These are phyloP conservation scores for Chlamydomonas asymmetrica DNA, from an alignment of 139 green algal genomes.

Conservation along the genomic window DNA sequence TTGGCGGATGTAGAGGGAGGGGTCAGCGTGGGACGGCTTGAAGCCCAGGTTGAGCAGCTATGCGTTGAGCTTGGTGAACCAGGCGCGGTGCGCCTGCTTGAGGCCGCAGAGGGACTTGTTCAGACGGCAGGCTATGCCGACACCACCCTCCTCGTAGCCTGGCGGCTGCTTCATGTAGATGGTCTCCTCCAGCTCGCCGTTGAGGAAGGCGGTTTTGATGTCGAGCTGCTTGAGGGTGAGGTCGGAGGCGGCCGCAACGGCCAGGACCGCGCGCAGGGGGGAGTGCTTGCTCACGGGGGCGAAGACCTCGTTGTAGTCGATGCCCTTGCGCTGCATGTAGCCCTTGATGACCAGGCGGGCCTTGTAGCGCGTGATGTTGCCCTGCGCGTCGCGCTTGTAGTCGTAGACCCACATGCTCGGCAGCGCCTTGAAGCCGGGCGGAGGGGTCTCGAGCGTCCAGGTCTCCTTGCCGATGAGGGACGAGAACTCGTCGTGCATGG, in stretches of 20 bases:
- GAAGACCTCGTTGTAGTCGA: conserved; percentile 53
- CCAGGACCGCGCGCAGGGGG: conserved; percentile 1
- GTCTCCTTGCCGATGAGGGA: background rate
- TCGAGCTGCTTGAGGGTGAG: conserved; percentile 23
- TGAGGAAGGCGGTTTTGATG: conserved; percentile 55
- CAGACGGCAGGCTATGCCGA: conserved; percentile 2
- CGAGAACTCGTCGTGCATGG: conserved; percentile 14
- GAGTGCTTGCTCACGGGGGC: conserved; percentile 27
- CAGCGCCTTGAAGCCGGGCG: background rate
- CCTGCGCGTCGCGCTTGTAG: conserved; percentile 5
- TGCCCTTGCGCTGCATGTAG: conserved; percentile 32
- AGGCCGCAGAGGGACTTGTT: conserved; percentile 40
- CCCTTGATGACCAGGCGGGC: conserved; percentile 43
- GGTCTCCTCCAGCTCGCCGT: conserved; percentile 45
- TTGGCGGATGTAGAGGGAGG: conserved; percentile 6
- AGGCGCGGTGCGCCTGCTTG: conserved; percentile 38
- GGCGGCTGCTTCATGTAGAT: conserved; percentile 36
- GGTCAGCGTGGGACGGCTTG: conserved; percentile 18
- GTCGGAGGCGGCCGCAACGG: conserved; percentile 5
- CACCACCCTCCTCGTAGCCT: background rate
- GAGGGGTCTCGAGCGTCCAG: background rate
- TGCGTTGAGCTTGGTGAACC: conserved; percentile 26
- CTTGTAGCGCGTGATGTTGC: conserved; percentile 29
- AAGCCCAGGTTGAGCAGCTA: conserved; percentile 25
- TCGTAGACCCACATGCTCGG: conserved; percentile 14